Base-by-base conservation (phyloP, 495 filamentous ascomycete species). In the Eremomyces bilateralis region DNA sequence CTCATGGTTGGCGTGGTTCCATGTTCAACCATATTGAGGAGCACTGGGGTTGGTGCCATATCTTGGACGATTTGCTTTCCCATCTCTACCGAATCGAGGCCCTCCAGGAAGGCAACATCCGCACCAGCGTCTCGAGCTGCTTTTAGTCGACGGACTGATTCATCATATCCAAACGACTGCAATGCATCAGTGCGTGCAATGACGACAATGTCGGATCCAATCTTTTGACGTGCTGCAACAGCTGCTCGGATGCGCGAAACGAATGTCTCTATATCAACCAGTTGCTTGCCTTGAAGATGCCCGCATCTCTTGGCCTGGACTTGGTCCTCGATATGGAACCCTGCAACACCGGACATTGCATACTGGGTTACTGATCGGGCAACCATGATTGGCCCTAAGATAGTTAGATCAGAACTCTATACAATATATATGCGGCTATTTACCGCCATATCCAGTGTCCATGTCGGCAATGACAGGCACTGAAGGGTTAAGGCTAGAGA, bases 391-490 rank as follows among this genome's bases (percentile, higher is more conserved):
- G 49, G 49, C 2, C n/a, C n/a, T n/a, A n/a, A n/a, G n/a, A n/a
- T n/a, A n/a, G n/a, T n/a, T n/a, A n/a, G n/a, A n/a, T 25, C 17
- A 16, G 12, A 3, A 25, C 22, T 6, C 6, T n/a, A n/a, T n/a
- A n/a, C n/a, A n/a, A n/a, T n/a, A n/a, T n/a, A n/a, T n/a, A n/a
- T n/a, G n/a, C n/a, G n/a, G n/a, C n/a, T n/a, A n/a, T n/a, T n/a
- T n/a, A n/a, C 38, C 42, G 6, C 48, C 48, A 32, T 45, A 53
- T 15, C 50, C 48, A 16, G 48, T 53, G 33, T 51, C 48, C 35
- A 38, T 38, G 35, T 75, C 71, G 15, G 69, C 70, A 44, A 76
- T 71, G 4, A 75, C 38, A 0, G 67, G 66, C 1, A 61, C 53
- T 19, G 50, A 50, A 0, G 63, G 63, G 39, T 69, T 58, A 15